These are phyloP conservation scores for Stagonosporopsis tanaceti DNA, from an alignment of 2,329 filamentous ascomycete species.

Conservation along the genomic window DNA sequence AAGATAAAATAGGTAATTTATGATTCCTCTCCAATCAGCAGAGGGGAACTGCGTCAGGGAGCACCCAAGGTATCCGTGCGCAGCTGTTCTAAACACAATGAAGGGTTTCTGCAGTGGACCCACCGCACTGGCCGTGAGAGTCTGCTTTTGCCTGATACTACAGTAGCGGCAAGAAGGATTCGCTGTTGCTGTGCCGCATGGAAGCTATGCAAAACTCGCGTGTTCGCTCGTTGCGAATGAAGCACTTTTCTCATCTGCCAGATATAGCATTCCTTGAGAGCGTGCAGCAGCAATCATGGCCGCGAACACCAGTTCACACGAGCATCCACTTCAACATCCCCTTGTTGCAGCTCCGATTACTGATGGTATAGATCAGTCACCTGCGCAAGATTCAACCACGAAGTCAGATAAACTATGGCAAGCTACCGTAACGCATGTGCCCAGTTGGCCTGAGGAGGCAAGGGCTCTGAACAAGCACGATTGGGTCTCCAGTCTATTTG, in stretches of 20 bases:
- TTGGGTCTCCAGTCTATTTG: slow-evolving; percentile 34
- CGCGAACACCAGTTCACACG: slow-evolving; percentile 19
- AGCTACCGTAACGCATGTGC: slow-evolving; percentile 30
- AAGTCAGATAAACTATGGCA: slow-evolving; percentile 35
- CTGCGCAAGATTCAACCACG: background rate
- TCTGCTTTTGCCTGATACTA: too few relatives aligned
- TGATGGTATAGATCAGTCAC: slow-evolving; percentile 6
- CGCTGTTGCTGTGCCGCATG: slow-evolving; percentile 36
- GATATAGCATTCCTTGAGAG: slow-evolving; percentile 13
- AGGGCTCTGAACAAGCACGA: slow-evolving; percentile 31
- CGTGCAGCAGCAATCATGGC: slow-evolving; percentile 25
- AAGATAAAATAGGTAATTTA: too few relatives aligned
- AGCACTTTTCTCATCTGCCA: slow-evolving; percentile 20
- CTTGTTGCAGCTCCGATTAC: slow-evolving; percentile 5
- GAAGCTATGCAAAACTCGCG: slow-evolving; percentile 31
- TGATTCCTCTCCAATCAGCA: too few relatives aligned
- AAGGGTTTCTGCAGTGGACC: too few relatives aligned
- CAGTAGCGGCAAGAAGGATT: slow-evolving; percentile 24
- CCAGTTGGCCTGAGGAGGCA: slow-evolving; percentile 44
- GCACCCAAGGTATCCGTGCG: too few relatives aligned
- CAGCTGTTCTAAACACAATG: too few relatives aligned
- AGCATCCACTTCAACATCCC: slow-evolving; percentile 22
- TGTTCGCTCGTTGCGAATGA: slow-evolving; percentile 37
- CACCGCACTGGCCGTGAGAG: too few relatives aligned
- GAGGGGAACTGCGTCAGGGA: too few relatives aligned